phyloP scores from a whole-genome alignment of 768 basidiomycete genomes.

The Lentinula edodes region DNA sequence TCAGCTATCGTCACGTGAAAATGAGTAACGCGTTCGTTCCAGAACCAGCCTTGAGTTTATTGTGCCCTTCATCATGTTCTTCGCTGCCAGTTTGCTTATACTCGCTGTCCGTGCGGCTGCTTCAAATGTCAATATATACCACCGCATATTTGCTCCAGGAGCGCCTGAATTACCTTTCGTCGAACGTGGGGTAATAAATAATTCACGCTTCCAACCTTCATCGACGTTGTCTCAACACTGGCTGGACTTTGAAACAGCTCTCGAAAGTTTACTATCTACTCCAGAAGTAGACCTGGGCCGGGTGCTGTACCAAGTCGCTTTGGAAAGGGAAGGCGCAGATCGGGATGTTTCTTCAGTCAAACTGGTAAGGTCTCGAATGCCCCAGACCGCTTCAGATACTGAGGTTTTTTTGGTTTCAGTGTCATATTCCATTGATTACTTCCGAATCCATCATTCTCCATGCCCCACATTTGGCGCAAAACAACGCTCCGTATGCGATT shows the following conservation, averaged over 20 bases:
- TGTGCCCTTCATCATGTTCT: conserved; percentile 2
- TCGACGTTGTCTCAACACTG: conserved; percentile 44
- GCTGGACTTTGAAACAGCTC: conserved; percentile 31
- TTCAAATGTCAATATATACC: conserved; percentile 30
- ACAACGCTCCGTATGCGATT: conserved; percentile 51
- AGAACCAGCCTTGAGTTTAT: not conserved
- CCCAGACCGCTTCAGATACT: conserved; percentile 1
- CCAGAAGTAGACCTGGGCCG: conserved; percentile 26
- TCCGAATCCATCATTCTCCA: conserved; percentile 58
- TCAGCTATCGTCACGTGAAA: not conserved
- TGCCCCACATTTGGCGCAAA: conserved; percentile 27
- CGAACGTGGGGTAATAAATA: conserved; percentile 34
- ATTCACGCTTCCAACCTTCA: conserved; percentile 33
- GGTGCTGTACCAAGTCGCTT: conserved; percentile 68
- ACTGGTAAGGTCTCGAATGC: conserved; percentile 30
- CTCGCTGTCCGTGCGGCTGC: conserved; percentile 13
- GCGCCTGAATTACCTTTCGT: conserved; percentile 31
- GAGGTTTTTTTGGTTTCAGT: conserved; percentile 34
- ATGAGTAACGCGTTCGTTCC: not conserved
- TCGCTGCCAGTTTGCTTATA: conserved; percentile 12
- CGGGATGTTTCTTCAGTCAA: conserved; percentile 62
- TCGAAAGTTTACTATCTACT: conserved; percentile 8
- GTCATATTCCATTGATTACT: conserved; percentile 52
- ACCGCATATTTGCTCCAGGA: conserved; percentile 49
- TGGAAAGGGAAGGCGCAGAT: conserved; percentile 43